Evolutionary conservation across 306 rosid genomes (phyloP), one percentile per base, ranked within the genome.

Genomic region (Vigna angularis): DNA sequence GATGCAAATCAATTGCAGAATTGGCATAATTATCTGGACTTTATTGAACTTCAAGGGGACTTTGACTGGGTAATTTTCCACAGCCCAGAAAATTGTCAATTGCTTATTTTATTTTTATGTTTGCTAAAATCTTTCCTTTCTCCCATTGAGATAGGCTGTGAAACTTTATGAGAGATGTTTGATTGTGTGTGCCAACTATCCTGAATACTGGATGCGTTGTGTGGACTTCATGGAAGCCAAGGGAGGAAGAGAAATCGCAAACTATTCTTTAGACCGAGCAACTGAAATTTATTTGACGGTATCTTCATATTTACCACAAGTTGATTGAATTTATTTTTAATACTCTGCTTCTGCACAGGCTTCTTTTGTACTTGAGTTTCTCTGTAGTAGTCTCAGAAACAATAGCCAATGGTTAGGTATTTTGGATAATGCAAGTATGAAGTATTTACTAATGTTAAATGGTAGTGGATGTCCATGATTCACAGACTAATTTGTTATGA

Each of bases 181-280:
- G 89, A 90, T 92, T 86, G 89, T 88, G 6, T 94, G 98, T 83
- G 97, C 97, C 70, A 85, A 86, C 85, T 94, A 92, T 85, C 96
- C 93, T 66, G 98, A 94, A 74, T 92, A 87, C 75, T 94, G 98
- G 98, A 90, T 92, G 91, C 97, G 97, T 71, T 94, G 88, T 56
- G 96, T 84, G 83, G 93, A 90, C 61, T 94, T 90, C 80, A 73
- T 90, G 96, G 97, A 94, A 84, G 77, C 85, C 50, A 94, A 90
- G 76, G 98, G 98, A 72, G 98, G 96, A 87, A 84, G 98, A 88
- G 98, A 94, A 85, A 83, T 94, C 68, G 93, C 98, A 77, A 90
- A 83, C 81, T 82, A 80, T 83, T 89, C 97, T 80, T 89, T 92
- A 77, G 89, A 89, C 71, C 90, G 98, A 88, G 94, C 92, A 17